Evolutionary conservation across 495 filamentous ascomycete genomes (phyloP).

Genomic region (Parachaetomium inaequale): DNA sequence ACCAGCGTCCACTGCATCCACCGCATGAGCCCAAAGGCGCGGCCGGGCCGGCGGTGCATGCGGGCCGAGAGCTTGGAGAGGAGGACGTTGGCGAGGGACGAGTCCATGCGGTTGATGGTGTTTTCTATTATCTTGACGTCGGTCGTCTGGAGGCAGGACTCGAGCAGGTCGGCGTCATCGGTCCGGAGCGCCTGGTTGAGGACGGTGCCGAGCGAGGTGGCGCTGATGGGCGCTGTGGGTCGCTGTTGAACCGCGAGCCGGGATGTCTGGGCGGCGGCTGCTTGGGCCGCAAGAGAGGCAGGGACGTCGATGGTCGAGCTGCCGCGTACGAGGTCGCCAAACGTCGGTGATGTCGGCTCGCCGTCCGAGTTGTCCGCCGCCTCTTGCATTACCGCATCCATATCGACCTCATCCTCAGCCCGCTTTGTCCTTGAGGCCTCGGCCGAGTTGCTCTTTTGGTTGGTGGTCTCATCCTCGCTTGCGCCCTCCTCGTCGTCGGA

Average conservation of each 20-base stretch:
- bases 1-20: slow-evolving; percentile 98
- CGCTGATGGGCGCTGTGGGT: slow-evolving; percentile 53
- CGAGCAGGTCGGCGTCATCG: slow-evolving; percentile 81
- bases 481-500: slow-evolving; percentile 36
- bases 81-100: slow-evolving; percentile 69
- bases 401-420: background rate
- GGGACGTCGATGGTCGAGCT: slow-evolving; percentile 77
- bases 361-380: slow-evolving; percentile 39
- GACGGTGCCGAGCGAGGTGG: slow-evolving; percentile 80
- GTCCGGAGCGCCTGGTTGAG: slow-evolving; percentile 89
- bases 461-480: slow-evolving; percentile 22
- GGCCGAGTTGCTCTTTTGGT: background rate
- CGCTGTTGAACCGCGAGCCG: slow-evolving; percentile 43
- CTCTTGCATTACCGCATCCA: slow-evolving; percentile 17
- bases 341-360: slow-evolving; percentile 58
- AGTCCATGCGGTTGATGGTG: slow-evolving; percentile 87
- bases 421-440: slow-evolving; percentile 14
- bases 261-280: slow-evolving; percentile 27
- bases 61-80: slow-evolving; percentile 82
- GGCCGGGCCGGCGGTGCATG: slow-evolving; percentile 79
- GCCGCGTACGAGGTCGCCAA: slow-evolving; percentile 79
- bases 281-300: slow-evolving; percentile 49
- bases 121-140: slow-evolving; percentile 72
- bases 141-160: slow-evolving; percentile 80
- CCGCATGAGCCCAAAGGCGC: slow-evolving; percentile 84